phyloP scores from a whole-genome alignment of 345 rosid species.

The Moricandia moricandioides region DNA sequence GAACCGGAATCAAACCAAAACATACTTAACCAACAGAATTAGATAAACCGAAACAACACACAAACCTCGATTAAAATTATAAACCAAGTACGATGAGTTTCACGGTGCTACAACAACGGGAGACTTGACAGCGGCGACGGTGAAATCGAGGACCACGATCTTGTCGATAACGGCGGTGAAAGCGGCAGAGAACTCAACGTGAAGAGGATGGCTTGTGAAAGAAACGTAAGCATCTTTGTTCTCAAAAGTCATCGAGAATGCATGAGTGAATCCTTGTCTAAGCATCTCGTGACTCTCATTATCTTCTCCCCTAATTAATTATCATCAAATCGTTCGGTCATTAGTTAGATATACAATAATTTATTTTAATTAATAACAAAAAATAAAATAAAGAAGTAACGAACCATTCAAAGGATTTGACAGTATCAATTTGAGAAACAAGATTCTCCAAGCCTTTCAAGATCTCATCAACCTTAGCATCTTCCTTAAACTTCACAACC shows the following conservation, averaged over 20 bases:
- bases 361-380: not conserved
- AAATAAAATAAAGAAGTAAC: not conserved
- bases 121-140: constrained; percentile 49
- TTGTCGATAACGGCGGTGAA: constrained; percentile 77
- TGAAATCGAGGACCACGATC: constrained; percentile 71
- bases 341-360: not conserved
- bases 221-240: constrained; percentile 70
- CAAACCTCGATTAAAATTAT: not conserved
- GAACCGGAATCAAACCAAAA: constrained; percentile 17
- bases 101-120: constrained; percentile 27
- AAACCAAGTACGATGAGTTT: constrained; percentile 13
- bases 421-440: constrained; percentile 61
- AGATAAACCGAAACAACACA: constrained; percentile 15
- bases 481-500: constrained; percentile 83
- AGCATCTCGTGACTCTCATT: constrained; percentile 79
- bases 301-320: constrained; percentile 68
- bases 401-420: constrained; percentile 90
- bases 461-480: constrained; percentile 56
- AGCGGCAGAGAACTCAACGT: constrained; percentile 69
- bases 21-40: constrained; percentile 24
- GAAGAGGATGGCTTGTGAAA: constrained; percentile 65
- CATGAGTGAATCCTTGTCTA: constrained; percentile 89
- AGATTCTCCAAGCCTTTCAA: constrained; percentile 83
- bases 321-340: constrained; percentile 9
- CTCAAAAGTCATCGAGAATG: constrained; percentile 72